Evolutionary conservation across 768 basidiomycete genomes (phyloP), one percentile per base, ranked within the genome.

Genomic region (Solioccasus polychromus): DNA sequence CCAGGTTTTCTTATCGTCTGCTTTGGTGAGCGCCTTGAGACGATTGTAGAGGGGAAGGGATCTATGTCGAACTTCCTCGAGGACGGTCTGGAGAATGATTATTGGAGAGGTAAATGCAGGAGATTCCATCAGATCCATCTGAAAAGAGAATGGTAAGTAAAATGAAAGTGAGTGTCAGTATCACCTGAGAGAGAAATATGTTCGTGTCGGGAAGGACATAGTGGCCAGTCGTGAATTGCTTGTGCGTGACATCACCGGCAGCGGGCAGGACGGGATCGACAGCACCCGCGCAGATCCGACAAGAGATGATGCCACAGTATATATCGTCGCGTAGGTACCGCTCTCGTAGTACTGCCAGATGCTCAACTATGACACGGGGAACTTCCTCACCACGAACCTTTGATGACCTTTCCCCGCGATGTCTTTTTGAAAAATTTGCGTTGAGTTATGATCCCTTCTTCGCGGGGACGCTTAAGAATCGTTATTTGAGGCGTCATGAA

Each of bases 361-460:
- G 36, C 8, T 34, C 2, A 30, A 45, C 24, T n/a, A 10, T 8
- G 24, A 6, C 24, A 43, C 18, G 28, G 10, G 0, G 35, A 18
- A 19, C 10, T 17, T 17, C 18, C 4, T 5, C 19, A 15, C 7
- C 26, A 15, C 73, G 35, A 38, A 92, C 94, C 87, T 73, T 94
- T 96, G 59, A 94, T 80, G 17, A 99, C 91, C 60, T 93, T 94
- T 14, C 96, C 96, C 55, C 81, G 72, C 0, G 89, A 87, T 0
- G 96, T 97, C 69, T 98, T 98, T 68, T 91, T 95, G 75, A 93
- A 88, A 68, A 93, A 98, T 63, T 92, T 95, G 49, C 88, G 83
- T 57, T 91, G 91, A 0, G 89, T 88, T 3, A 87, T 61, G 11
- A 79, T 77, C 1, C 83, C 85, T 60, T 92, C 90, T 5, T 79